Evolutionary conservation across 2,329 filamentous ascomycete genomes (phyloP), one percentile per base, ranked within the genome.

Genomic region (Pyricularia grisea): DNA sequence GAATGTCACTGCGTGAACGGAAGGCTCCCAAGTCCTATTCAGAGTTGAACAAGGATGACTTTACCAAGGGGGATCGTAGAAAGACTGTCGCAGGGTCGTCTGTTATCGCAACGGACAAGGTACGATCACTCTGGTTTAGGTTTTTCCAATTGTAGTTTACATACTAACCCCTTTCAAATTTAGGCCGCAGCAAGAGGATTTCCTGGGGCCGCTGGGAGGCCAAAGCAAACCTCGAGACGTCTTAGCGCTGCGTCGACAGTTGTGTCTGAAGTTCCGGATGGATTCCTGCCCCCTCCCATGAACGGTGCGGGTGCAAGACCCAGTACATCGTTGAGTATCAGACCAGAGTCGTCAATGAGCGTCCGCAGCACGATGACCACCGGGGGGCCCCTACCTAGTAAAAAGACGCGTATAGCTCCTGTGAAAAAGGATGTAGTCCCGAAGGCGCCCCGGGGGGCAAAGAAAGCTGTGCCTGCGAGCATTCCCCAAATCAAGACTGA

Each of bases 1-100:
- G 90, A 70, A 91, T 90, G 86, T 89, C 92, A 71, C 81, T 95
- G 68, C 87, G 93, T 36, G 88, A 90, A 69, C 87, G 92, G 71
- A 93, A 90, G 75, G 80, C 81, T 14, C 77, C 83, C 9, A 88
- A 83, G 68, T 80, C 85, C 4, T 79, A 82, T n/a, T 30, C 84
- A 2, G 83, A 85, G 14, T 84, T 85, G 67, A 83, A 83, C 55
- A 81, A 83, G 25, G 74, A 79, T 5, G 79, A 81, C n/a, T 67
- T 67, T 25, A 17, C n/a, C 10, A 67, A 31, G 33, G 79, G 80
- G 72, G 81, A 80, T 72, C 84, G 90, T 36, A 82, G 90, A 68
- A 90, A 82, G 71, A 92, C 89, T 0, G 85, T 90, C 64, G 85
- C 83, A 31, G 84, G 84, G 31, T 76, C 84, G 1, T 77, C 80